phyloP scores from a whole-genome alignment of 2,329 filamentous ascomycete genomes.

The Calonectria pseudoreteaudii region DNA sequence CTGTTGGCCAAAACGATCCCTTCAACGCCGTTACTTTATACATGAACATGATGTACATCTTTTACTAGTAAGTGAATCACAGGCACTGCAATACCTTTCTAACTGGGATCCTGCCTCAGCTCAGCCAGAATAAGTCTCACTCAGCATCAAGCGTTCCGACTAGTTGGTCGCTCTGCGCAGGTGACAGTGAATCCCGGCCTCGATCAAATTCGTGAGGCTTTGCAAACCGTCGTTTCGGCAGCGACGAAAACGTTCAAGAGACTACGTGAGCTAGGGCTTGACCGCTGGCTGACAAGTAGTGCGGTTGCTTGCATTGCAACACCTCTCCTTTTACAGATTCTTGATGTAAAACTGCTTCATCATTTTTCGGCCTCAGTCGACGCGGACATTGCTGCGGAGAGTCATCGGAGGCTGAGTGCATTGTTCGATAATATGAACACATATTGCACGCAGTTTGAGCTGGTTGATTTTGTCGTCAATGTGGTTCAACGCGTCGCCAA shows the following conservation, averaged over 20 bases:
- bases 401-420: not conserved
- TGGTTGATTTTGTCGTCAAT: not conserved
- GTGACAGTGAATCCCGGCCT: not conserved
- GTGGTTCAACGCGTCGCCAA: slow-evolving; percentile 9
- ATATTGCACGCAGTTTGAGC: not conserved
- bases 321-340: not conserved
- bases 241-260: slow-evolving; percentile 4
- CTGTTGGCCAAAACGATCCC: not conserved
- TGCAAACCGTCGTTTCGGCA: not conserved
- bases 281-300: slow-evolving; percentile 18
- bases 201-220: not conserved
- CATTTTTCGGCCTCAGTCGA: not conserved
- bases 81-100: not conserved
- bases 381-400: not conserved
- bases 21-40: slow-evolving; percentile 20
- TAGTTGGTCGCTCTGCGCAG: not conserved
- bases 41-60: slow-evolving; percentile 29
- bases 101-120: not conserved
- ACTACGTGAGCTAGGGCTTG: not conserved
- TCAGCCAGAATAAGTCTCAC: not conserved
- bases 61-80: slow-evolving; percentile 25
- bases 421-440: slow-evolving; percentile 9
- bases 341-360: slow-evolving; percentile 7
- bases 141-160: not conserved
- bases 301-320: slow-evolving; percentile 16